A percentile compares a stretch with the other conserved stretches of the same genome.
Evolutionary conservation across 73 alveolate species (phyloP).

Genomic region (Blepharisma japonicum): DNA sequence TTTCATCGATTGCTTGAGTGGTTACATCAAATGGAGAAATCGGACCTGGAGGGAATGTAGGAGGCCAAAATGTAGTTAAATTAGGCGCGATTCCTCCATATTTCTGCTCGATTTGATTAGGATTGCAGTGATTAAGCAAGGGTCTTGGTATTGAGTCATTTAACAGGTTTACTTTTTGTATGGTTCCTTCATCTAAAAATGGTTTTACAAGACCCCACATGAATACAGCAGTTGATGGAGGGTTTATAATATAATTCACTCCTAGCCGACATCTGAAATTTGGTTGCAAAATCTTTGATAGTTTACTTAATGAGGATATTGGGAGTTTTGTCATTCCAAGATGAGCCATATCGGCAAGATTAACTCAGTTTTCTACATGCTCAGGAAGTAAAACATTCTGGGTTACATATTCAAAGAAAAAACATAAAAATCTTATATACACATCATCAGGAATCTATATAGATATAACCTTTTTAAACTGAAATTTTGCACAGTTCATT

Average conservation of each 20-base stretch:
- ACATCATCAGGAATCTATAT: neutral
- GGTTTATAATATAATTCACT: conserved; percentile 23
- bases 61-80: conserved; percentile 19
- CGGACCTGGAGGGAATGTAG: conserved; percentile 6
- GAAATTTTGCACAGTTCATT: neutral
- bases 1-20: no score
- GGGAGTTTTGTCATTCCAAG: conserved; percentile 5
- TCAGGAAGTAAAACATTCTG: conserved; percentile 31
- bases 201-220: conserved; percentile 31
- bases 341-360: neutral
- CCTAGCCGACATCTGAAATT: conserved; percentile 12
- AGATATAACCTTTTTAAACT: conserved; percentile 1
- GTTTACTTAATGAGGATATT: neutral
- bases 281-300: neutral
- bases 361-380: conserved; percentile 29
- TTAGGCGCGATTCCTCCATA: conserved; percentile 33
- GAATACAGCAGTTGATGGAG: conserved; percentile 18
- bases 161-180: neutral
- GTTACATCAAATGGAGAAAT: neutral
- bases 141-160: neutral
- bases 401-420: conserved; percentile 7
- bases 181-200: conserved; percentile 27
- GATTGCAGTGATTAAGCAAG: conserved; percentile 11
- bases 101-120: conserved; percentile 28
- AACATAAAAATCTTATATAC: neutral